These are phyloP conservation scores for Tylopilus subfusipes DNA, from an alignment of 768 basidiomycete species.

Conservation along the genomic window DNA sequence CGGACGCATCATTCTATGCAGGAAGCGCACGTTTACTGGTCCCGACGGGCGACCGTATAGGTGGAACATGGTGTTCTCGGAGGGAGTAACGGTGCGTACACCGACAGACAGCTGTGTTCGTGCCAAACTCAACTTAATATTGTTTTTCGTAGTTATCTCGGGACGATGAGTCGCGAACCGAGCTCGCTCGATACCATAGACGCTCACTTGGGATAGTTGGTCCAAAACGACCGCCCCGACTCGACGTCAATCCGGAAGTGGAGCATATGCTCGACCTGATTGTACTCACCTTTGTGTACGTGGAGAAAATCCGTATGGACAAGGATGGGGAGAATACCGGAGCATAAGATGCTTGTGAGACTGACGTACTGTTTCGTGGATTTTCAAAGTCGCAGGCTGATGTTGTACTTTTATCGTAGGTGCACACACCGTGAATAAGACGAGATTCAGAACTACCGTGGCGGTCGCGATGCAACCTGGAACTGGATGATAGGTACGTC, in stretches of 20 bases:
- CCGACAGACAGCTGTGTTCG: not conserved
- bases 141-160: constrained; percentile 16
- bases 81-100: constrained; percentile 15
- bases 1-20: not conserved
- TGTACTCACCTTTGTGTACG: constrained; percentile 31
- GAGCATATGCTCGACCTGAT: constrained; percentile 28
- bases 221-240: constrained; percentile 13
- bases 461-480: not conserved
- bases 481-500: not conserved
- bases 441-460: not conserved
- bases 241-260: constrained; percentile 19
- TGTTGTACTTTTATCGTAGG: constrained; percentile 10
- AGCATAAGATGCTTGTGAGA: constrained; percentile 6
- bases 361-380: not conserved
- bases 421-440: constrained; percentile 5
- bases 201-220: constrained; percentile 20
- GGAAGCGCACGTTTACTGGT: constrained; percentile 32
- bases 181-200: constrained; percentile 22
- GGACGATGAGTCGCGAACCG: constrained; percentile 10
- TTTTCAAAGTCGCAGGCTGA: not conserved
- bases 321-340: constrained; percentile 13
- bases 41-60: constrained; percentile 34
- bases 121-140: not conserved
- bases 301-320: constrained; percentile 30
- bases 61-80: constrained; percentile 29